These are phyloP conservation scores for Umbelopsis isabellina DNA, from an alignment of 192 early-diverging fungal species.

Conservation along the genomic window DNA sequence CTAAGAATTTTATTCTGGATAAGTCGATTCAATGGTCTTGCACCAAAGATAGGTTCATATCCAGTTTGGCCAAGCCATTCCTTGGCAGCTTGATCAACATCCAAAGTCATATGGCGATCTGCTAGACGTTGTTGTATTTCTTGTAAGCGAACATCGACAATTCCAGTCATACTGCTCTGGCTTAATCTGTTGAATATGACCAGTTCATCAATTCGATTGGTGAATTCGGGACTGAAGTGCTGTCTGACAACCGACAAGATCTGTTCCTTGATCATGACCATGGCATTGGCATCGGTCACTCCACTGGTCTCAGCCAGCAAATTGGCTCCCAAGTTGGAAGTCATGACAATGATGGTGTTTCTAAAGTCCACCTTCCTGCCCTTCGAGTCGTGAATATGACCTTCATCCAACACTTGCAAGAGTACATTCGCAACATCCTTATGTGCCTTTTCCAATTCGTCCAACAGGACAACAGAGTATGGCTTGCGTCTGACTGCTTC, in stretches of 20 bases:
- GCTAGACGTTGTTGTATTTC: slow-evolving; percentile 73
- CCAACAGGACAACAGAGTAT: slow-evolving; percentile 76
- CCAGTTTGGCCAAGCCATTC: slow-evolving; percentile 76
- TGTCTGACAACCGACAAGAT: slow-evolving; percentile 71
- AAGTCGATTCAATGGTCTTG: slow-evolving; percentile 88
- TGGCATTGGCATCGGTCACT: slow-evolving; percentile 37
- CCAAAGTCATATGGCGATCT: slow-evolving; percentile 74
- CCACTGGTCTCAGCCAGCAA: slow-evolving; percentile 57
- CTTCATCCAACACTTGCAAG: slow-evolving; percentile 90
- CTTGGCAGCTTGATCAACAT: slow-evolving; percentile 69
- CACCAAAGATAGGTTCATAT: slow-evolving; percentile 95
- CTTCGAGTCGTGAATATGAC: slow-evolving; percentile 76
- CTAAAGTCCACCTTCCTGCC: slow-evolving; percentile 78
- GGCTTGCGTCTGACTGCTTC: slow-evolving; percentile 81
- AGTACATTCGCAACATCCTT: slow-evolving; percentile 91
- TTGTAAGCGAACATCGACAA: slow-evolving; percentile 73
- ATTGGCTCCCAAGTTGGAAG: slow-evolving; percentile 77
- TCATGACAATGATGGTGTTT: slow-evolving; percentile 85
- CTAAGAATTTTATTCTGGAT: slow-evolving; percentile 73
- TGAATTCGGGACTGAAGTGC: slow-evolving; percentile 80
- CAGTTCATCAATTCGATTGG: slow-evolving; percentile 81
- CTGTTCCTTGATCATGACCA: slow-evolving; percentile 57
- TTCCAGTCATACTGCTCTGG: slow-evolving; percentile 66
- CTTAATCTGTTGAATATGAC: slow-evolving; percentile 79
- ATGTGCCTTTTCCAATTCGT: slow-evolving; percentile 86